Evolutionary conservation across 208 protist genomes (phyloP).

Genomic region (Porcisia deanei): DNA sequence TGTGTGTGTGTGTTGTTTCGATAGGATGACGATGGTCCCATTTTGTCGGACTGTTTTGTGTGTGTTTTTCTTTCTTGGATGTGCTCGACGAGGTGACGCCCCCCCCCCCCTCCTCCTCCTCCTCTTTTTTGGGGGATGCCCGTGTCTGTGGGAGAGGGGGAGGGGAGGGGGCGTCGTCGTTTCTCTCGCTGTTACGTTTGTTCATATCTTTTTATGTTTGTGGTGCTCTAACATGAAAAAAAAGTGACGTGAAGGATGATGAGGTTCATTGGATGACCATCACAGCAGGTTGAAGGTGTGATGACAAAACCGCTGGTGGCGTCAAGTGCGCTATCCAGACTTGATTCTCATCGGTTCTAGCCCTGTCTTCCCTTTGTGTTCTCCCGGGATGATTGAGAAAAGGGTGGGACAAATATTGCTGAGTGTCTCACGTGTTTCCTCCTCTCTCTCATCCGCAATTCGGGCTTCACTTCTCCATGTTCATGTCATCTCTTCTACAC

Average conservation of each 20-base stretch:
- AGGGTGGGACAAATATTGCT: not conserved
- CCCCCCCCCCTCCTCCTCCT: not conserved
- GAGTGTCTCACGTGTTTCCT: not conserved
- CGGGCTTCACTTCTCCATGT: not conserved
- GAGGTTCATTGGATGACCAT: not conserved
- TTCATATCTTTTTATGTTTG: not conserved
- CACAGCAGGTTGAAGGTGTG: not conserved
- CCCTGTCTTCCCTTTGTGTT: not conserved
- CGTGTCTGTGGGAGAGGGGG: not conserved
- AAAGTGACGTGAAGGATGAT: not conserved
- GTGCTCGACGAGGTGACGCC: not conserved
- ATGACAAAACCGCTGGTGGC: not conserved
- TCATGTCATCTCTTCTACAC: not conserved
- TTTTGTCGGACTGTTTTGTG: conserved; percentile 4
- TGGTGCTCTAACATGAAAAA: not conserved
- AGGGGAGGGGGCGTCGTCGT: not conserved
- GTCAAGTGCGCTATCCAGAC: not conserved
- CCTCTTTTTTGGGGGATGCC: not conserved
- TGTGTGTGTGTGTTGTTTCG: not conserved
- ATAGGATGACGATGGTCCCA: not conserved
- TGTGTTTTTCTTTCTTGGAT: not conserved
- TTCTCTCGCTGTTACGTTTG: not conserved
- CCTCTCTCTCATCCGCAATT: not conserved
- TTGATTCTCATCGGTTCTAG: not conserved
- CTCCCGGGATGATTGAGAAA: not conserved